A percentile compares a stretch with the other conserved stretches of the same genome.
Evolutionary conservation across 768 basidiomycete species (phyloP).

Genomic region (Suillus spraguei): DNA sequence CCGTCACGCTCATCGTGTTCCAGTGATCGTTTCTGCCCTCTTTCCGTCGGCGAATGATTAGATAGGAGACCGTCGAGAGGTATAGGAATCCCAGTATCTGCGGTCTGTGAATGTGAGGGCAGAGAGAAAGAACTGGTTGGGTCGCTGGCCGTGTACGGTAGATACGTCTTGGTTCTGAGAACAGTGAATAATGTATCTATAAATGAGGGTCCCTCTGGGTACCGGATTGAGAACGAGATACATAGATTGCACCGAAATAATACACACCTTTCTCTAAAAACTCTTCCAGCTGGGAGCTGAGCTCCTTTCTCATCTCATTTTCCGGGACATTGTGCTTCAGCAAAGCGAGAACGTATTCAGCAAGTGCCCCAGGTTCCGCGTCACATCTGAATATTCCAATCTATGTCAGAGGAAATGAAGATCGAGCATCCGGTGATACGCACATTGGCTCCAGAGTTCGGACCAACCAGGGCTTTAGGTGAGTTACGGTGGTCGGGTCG

Average conservation of each 20-base stretch:
- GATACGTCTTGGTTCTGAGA: constrained; percentile 82
- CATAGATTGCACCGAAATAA: not conserved
- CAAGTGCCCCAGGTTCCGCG: constrained; percentile 91
- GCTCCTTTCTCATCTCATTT: constrained; percentile 77
- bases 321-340: constrained; percentile 89
- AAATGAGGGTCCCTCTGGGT: constrained; percentile 68
- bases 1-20: constrained; percentile 64
- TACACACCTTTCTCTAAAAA: constrained; percentile 87
- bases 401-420: constrained; percentile 9
- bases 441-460: constrained; percentile 93
- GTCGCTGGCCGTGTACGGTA: constrained; percentile 65
- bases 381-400: constrained; percentile 70
- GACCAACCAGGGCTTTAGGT: constrained; percentile 88
- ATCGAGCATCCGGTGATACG: constrained; percentile 18
- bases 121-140: constrained; percentile 37
- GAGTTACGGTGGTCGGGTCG: constrained; percentile 61
- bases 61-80: constrained; percentile 68
- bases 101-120: constrained; percentile 36
- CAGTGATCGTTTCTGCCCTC: constrained; percentile 65
- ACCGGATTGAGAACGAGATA: constrained; percentile 16
- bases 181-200: constrained; percentile 86
- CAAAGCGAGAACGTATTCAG: constrained; percentile 93
- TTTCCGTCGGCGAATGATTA: constrained; percentile 47
- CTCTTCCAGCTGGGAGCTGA: constrained; percentile 79
- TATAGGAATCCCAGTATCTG: constrained; percentile 77